phyloP scores from a whole-genome alignment of 352 stramenopile genomes.

The Globisporangium lucens region DNA sequence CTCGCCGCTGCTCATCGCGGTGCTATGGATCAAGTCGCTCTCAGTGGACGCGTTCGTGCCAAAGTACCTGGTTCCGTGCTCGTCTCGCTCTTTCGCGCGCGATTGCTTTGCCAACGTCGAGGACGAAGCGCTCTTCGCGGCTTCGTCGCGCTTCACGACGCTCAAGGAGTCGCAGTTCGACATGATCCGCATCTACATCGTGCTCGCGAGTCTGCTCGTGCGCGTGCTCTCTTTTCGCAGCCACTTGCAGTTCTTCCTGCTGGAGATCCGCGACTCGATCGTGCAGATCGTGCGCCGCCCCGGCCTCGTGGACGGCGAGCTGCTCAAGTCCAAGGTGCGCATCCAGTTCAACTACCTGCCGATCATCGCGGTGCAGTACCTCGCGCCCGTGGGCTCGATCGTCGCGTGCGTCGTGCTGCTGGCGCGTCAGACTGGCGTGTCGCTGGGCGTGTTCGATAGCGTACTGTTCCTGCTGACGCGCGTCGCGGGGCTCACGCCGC shows the following conservation, averaged over 20 bases:
- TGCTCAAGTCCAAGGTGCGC: slow-evolving; percentile 67
- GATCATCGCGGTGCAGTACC: slow-evolving; percentile 76
- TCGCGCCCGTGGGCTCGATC: slow-evolving; percentile 49
- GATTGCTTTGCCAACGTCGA: slow-evolving; percentile 49
- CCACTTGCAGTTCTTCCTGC: slow-evolving; percentile 75
- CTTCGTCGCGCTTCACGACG: slow-evolving; percentile 9
- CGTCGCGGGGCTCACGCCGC: slow-evolving; percentile 16
- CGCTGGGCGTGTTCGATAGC: slow-evolving; percentile 38
- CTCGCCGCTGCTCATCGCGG: slow-evolving; percentile 48
- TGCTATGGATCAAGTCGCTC: slow-evolving; percentile 58
- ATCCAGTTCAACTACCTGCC: slow-evolving; percentile 83
- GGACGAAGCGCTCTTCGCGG: slow-evolving; percentile 23
- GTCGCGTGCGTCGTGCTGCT: slow-evolving; percentile 47
- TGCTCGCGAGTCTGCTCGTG: slow-evolving; percentile 43
- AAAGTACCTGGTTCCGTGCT: slow-evolving; percentile 44
- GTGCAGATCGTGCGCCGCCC: slow-evolving; percentile 47
- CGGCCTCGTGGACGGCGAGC: slow-evolving; percentile 48
- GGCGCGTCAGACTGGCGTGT: slow-evolving; percentile 49
- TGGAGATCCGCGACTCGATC: slow-evolving; percentile 71
- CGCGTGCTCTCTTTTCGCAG: slow-evolving; percentile 53
- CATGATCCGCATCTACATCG: slow-evolving; percentile 44
- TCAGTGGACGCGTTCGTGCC: slow-evolving; percentile 47
- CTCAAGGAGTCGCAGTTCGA: slow-evolving; percentile 61
- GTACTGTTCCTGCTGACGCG: slow-evolving; percentile 25
- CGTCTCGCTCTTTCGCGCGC: slow-evolving; percentile 32